Evolutionary conservation across 306 rosid species (phyloP), one percentile per base, ranked within the genome.

Genomic region (Prunus mira): DNA sequence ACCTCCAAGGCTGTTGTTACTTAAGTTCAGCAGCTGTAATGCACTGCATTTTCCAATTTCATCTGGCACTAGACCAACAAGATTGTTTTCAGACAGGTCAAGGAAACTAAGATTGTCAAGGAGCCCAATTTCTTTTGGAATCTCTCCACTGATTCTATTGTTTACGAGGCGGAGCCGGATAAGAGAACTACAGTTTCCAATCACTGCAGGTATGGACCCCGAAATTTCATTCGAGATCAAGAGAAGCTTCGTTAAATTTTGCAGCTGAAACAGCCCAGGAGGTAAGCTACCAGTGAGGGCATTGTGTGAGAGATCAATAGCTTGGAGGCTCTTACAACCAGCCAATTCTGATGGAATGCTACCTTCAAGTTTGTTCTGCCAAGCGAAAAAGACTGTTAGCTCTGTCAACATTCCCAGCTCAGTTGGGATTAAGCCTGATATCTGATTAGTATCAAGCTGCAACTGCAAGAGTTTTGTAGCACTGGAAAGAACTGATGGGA

Each of bases 341-440:
- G 88, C 93, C 79, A 93, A 74, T 65, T 78, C 74, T 7, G 89
- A 78, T 46, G 98, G 93, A 78, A 93, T 82, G 63, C 87, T 80
- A 64, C 97, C 97, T 88, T 84, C 92, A 22, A 93, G 96, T n/a
- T 80, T 86, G 82, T 93, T 91, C 85, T 93, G 93, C 98, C 98
- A 93, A 9, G 96, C 97, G 27, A 89, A 87, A 63, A 93, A 85
- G 3, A 89, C 93, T 10, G 73, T 86, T 9, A 93, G 83, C 84
- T 67, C 78, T 30, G 83, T 65, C 80, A 93, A 74, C 74, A 61
- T 82, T 71, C 98, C 98, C 41, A 93, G 74, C 79, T 86, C 90
- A 51, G 82, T 60, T 8, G 97, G 98, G 79, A 93, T 88, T 25
- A 81, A 68, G 69, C 98, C 98, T 17, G 97, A 85, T 65, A 91